Base-by-base conservation (phyloP, 176 grass and related monocot genomes). In the Avena atlantica region DNA sequence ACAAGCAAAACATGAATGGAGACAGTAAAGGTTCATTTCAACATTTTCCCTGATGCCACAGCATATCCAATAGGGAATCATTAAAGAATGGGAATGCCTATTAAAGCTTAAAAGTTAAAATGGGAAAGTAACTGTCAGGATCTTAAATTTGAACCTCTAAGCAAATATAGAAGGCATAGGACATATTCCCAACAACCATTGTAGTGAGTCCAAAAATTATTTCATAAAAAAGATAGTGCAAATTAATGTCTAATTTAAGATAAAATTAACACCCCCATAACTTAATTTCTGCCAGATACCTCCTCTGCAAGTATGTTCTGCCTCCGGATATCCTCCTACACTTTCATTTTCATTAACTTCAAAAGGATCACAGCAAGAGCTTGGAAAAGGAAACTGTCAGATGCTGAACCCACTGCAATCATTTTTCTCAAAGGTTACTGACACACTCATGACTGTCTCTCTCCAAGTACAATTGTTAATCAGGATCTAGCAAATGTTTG, bases 1-100 rank as follows among this genome's bases (percentile, higher is more conserved):
- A 23, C 59, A 62, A 62, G n/a, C n/a, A 62, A 23, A 62, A 42
- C 40, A 42, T 42, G 40, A 62, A 62, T 9, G 23, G 6, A n/a
- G 59, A 62, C 9, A 3, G n/a, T 9, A 24, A 23, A 62, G 11
- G n/a, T 3, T 62, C 59, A 62, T 79, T 85, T 87, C 76, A 59
- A 17, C 44, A 67, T 98, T 93, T 87, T 89, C 91, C 84, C 91
- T 90, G 48, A 88, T 80, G 63, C 92, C 86, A 37, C 91, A 98
- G 56, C 83, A 90, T 89, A 98, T 93, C 95, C 93, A 95, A 50
- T 91, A 85, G 55, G 93, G 95, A 81, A 98, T 76, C 85, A 89
- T 85, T 74, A 82, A 87, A 48, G 87, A 87, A 81, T 84, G 53
- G 37, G 37, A 40, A 40, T 40, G 37, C 37, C 37, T 40, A 40